Percentiles rank a stretch among this genome's conserved stretches.
phyloP scores from a whole-genome alignment of 306 rosid species.

The Pterocarpus macrocarpus region DNA sequence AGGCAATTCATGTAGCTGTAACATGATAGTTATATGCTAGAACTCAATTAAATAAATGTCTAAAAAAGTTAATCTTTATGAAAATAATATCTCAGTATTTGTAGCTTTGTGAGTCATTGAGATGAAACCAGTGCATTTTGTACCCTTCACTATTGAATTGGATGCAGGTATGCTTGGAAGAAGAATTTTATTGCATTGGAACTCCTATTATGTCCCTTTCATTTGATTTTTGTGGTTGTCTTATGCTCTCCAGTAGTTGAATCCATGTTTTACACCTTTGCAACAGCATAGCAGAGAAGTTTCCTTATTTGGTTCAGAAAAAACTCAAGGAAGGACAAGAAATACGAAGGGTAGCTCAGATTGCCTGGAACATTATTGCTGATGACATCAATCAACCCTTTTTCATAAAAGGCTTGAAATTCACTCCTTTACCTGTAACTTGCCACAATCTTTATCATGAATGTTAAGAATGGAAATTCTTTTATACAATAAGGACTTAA shows the following conservation, averaged over 20 bases:
- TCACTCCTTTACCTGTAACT: conserved; percentile 91
- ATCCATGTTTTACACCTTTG: conserved; percentile 43
- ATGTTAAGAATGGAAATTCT: conserved; percentile 26
- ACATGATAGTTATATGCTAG: conserved; percentile 24
- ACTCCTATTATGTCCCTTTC: conserved; percentile 30
- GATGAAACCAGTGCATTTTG: conserved; percentile 19
- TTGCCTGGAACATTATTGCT: conserved; percentile 80
- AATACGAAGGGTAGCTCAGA: conserved; percentile 94
- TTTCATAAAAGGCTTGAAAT: conserved; percentile 82
- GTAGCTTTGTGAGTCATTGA: background rate
- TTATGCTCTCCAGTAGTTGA: conserved; percentile 40
- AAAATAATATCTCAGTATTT: conserved; percentile 4
- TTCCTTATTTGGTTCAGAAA: conserved; percentile 87
- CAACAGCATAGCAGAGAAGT: conserved; percentile 80
- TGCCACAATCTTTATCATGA: conserved; percentile 48
- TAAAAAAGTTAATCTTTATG: conserved; percentile 11
- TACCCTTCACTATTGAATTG: conserved; percentile 12
- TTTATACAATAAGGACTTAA: conserved; percentile 27
- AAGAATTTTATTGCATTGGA: background rate
- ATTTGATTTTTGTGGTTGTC: conserved; percentile 33
- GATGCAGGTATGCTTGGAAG: conserved; percentile 6
- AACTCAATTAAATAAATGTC: conserved; percentile 5
- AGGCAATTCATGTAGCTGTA: conserved; percentile 30
- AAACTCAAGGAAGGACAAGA: conserved; percentile 86
- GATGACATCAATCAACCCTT: conserved; percentile 70